These are phyloP conservation scores for Stenogyne calaminthoides DNA, from an alignment of 305 asterid species.

Conservation along the genomic window DNA sequence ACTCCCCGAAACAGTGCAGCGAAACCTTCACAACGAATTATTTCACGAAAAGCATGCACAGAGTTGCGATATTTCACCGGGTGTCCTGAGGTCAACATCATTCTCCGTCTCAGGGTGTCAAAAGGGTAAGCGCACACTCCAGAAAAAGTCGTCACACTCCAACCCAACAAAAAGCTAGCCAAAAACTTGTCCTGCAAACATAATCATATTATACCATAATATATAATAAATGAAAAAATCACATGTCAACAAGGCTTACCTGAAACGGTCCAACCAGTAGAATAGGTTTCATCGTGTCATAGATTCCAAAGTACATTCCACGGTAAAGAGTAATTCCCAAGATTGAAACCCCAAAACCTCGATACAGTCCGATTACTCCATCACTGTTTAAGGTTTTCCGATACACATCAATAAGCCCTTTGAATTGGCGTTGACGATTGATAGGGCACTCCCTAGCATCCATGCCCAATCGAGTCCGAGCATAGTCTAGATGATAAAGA, in stretches of 20 bases:
- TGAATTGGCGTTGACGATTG: conserved; percentile 63
- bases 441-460: conserved; percentile 55
- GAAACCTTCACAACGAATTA: conserved; percentile 65
- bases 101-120: conserved; percentile 91
- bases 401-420: conserved; percentile 80
- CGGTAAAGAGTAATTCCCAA: conserved; percentile 83
- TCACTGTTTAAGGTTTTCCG: conserved; percentile 73
- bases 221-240: not conserved
- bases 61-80: conserved; percentile 57
- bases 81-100: conserved; percentile 97
- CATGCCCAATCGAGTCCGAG: conserved; percentile 83
- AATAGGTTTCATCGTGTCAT: conserved; percentile 85
- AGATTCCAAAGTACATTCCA: conserved; percentile 92
- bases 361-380: conserved; percentile 80
- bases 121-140: conserved; percentile 95
- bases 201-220: not conserved
- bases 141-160: conserved; percentile 88
- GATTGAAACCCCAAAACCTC: conserved; percentile 85
- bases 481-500: conserved; percentile 92
- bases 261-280: conserved; percentile 76
- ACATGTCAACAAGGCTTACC: conserved; percentile 36
- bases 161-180: conserved; percentile 88
- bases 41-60: conserved; percentile 63
- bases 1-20: conserved; percentile 77
- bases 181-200: conserved; percentile 71